These are phyloP conservation scores for Microsporum ferrugineum DNA, from an alignment of 2,329 filamentous ascomycete genomes.

Conservation along the genomic window DNA sequence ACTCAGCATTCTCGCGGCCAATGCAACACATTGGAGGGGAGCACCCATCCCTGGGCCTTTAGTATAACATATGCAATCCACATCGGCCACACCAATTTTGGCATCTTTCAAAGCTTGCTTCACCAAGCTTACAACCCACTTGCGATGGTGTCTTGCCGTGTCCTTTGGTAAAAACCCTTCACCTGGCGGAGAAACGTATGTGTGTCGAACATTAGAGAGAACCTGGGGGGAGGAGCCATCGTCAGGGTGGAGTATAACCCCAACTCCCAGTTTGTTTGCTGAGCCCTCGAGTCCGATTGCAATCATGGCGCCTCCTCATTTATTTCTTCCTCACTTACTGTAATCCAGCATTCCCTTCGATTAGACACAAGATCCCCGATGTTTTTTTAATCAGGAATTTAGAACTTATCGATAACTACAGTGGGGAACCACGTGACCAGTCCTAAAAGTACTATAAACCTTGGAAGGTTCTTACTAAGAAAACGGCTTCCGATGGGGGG, in stretches of 20 bases:
- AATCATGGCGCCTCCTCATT: constrained; percentile 39
- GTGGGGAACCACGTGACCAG: background rate
- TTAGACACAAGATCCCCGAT: background rate
- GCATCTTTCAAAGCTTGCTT: constrained; percentile 67
- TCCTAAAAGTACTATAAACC: background rate
- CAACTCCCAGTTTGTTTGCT: constrained; percentile 94
- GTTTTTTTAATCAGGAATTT: background rate
- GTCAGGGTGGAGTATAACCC: constrained; percentile 66
- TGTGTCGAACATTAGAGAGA: constrained; percentile 89
- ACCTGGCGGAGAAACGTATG: constrained; percentile 81
- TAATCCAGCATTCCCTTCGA: background rate
- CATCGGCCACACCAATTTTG: constrained; percentile 47
- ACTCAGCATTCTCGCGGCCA: constrained; percentile 69
- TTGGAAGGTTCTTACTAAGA: background rate
- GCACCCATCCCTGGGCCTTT: constrained; percentile 94
- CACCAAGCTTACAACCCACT: constrained; percentile 72
- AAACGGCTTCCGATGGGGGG: background rate
- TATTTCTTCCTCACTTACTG: no score
- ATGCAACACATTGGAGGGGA: constrained; percentile 72
- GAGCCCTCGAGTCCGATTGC: constrained; percentile 76
- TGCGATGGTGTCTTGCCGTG: constrained; percentile 81
- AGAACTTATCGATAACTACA: constrained; percentile 1
- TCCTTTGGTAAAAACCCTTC: constrained; percentile 95
- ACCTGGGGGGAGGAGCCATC: constrained; percentile 50
- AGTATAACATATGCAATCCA: constrained; percentile 93